A percentile compares a stretch with the other conserved stretches of the same genome.
Evolutionary conservation across 1,139 yeast genomes (phyloP).

Genomic region (Hyphopichia fennica): DNA sequence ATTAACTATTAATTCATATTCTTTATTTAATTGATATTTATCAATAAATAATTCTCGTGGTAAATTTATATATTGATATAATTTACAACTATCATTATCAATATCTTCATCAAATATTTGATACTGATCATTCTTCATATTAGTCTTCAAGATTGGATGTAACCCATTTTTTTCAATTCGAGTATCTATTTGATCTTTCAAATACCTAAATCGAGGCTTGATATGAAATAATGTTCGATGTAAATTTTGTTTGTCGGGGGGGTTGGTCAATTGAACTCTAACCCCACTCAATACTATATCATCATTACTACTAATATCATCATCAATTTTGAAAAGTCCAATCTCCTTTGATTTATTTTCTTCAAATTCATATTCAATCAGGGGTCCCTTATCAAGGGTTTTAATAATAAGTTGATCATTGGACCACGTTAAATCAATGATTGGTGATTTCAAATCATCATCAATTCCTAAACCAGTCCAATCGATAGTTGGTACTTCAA

Average conservation of each 20-base stretch:
- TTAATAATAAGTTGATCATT: slow-evolving; percentile 14
- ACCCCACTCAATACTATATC: slow-evolving; percentile 39
- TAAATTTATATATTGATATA: slow-evolving; percentile 34
- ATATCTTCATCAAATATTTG: slow-evolving; percentile 23
- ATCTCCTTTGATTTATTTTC: slow-evolving; percentile 23
- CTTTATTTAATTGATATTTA: slow-evolving; percentile 35
- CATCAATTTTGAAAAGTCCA: slow-evolving; percentile 35
- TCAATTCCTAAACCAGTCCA: neutral
- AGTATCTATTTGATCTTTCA: neutral
- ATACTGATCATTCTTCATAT: too few relatives aligned
- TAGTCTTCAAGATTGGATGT: slow-evolving; percentile 32
- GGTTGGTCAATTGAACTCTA: slow-evolving; percentile 24
- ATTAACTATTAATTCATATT: slow-evolving; percentile 23
- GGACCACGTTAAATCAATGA: neutral
- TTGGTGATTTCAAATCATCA: too few relatives aligned
- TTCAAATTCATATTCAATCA: neutral
- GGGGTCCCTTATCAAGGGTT: neutral
- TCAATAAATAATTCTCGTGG: slow-evolving; percentile 41
- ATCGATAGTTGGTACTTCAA: neutral
- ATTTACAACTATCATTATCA: slow-evolving; percentile 22
- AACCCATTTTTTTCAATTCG: slow-evolving; percentile 26
- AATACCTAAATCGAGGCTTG: slow-evolving; percentile 40
- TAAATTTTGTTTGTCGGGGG: slow-evolving; percentile 11
- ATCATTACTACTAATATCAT: slow-evolving; percentile 24
- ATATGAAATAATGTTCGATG: slow-evolving; percentile 44